Evolutionary conservation across 805 yeast genomes (phyloP).

Genomic region (Candida easanensis): DNA sequence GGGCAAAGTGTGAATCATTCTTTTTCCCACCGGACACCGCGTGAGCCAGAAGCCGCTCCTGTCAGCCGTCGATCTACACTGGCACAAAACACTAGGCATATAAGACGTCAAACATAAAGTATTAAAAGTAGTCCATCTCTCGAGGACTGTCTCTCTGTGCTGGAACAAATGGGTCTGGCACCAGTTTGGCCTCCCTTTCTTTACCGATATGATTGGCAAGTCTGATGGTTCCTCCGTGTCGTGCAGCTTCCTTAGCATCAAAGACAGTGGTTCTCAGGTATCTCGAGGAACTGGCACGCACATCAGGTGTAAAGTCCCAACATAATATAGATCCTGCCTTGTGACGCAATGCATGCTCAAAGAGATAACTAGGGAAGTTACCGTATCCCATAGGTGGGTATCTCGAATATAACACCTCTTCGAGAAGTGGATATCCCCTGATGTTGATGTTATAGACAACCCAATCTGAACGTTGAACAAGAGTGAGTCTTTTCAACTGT

Average conservation of each 20-base stretch:
- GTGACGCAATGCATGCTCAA: too few relatives aligned
- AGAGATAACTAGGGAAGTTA: too few relatives aligned
- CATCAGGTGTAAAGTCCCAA: not conserved
- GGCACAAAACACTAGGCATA: not conserved
- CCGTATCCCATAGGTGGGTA: too few relatives aligned
- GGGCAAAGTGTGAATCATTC: not conserved
- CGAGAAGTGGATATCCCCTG: not conserved
- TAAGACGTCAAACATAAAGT: too few relatives aligned
- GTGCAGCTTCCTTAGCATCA: not conserved
- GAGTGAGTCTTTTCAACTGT: not conserved
- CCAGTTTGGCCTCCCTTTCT: not conserved
- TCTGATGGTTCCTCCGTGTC: not conserved
- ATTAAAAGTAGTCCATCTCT: not conserved
- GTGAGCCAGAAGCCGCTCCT: not conserved
- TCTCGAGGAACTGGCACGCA: not conserved
- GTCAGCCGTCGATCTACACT: not conserved
- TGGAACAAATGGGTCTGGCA: not conserved
- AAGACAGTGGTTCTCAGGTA: not conserved
- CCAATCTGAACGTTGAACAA: not conserved
- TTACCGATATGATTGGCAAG: not conserved
- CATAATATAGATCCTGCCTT: too few relatives aligned
- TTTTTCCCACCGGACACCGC: not conserved
- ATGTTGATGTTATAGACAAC: not conserved
- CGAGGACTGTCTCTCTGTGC: not conserved
- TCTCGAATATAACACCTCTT: not conserved